Base-by-base conservation (phyloP, 495 filamentous ascomycete genomes). In the Halenospora varia region DNA sequence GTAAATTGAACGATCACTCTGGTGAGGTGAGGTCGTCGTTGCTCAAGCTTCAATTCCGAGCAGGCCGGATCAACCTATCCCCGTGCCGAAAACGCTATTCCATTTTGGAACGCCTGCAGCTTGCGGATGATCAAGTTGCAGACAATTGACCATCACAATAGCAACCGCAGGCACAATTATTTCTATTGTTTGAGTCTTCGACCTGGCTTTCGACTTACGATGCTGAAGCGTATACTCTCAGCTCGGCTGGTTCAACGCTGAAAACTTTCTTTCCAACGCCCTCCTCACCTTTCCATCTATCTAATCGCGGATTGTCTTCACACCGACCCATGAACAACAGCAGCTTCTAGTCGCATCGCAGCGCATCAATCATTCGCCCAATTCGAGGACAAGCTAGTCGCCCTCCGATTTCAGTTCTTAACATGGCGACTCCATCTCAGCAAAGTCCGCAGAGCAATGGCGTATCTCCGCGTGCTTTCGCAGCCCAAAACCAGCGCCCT, bases 351-450 rank as follows among this genome's bases (percentile, higher is more conserved):
- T 45, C 22, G 24, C 44, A 51, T 18, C 22, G 19, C 29, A 35
- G 35, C 47, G 35, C 39, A 40, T 10, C 29, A 35, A 48, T 23
- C 20, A 23, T 23, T 20, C 13, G 18, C 13, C 20, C 4, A 23
- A 20, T 13, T 48, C 4, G 17, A 10, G 17, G 13, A 20, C 19
- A 11, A 17, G 29, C 6, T 35, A 13, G 29, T 35, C 29, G 29
- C 29, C 4, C 29, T 35, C 13, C 29, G 29, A 35, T 35, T 35
- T 26, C 20, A 15, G 25, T 19, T 15, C 23, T 49, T 8, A 52
- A 22, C 10, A 67, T 67, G 65, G 62, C 59, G 18, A 60, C 64
- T 39, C 59, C 65, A 24, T 26, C 35, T 19, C 61, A 56, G n/a
- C 50, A 56, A 24, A 64, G 61, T 53, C 61, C 61, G 18, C 46